Evolutionary conservation across 371 early-diverging fungal genomes (phyloP).

Genomic region (Mucor velutinosus): DNA sequence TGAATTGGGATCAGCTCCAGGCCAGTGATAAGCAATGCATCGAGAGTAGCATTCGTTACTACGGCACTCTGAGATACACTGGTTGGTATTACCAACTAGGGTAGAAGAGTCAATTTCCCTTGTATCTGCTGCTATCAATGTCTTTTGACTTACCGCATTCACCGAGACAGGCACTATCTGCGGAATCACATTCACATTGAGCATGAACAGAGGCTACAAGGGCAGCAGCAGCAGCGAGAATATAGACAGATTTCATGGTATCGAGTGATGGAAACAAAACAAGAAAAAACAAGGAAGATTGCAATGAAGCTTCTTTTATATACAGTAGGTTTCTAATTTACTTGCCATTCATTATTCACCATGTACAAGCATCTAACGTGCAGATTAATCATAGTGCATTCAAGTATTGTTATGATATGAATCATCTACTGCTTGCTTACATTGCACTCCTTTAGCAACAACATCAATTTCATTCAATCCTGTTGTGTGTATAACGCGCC

Average conservation of each 20-base stretch:
- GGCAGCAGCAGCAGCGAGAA: conserved; percentile 16
- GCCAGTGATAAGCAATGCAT: conserved; percentile 42
- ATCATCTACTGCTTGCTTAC: not conserved
- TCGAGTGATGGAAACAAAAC: not conserved
- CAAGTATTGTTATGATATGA: not conserved
- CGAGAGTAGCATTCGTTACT: conserved; percentile 30
- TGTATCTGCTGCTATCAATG: not conserved
- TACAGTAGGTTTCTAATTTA: not conserved
- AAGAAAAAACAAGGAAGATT: not conserved
- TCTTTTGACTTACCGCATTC: conserved; percentile 32
- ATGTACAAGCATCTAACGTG: not conserved
- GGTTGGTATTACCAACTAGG: conserved; percentile 29
- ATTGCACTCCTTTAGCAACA: not conserved
- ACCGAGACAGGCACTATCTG: conserved; percentile 25
- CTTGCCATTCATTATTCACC: not conserved
- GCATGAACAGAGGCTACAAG: conserved; percentile 19
- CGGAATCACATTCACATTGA: conserved; percentile 28
- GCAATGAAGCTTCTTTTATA: not conserved
- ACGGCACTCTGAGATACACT: conserved; percentile 28
- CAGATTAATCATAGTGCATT: not conserved
- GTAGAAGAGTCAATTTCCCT: not conserved
- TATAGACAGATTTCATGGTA: conserved; percentile 14
- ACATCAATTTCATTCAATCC: not conserved
- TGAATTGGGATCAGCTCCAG: conserved; percentile 16
- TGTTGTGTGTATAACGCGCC: not conserved